These are phyloP conservation scores for Gamarada debralockiae DNA, from an alignment of 495 filamentous ascomycete genomes.

Conservation along the genomic window DNA sequence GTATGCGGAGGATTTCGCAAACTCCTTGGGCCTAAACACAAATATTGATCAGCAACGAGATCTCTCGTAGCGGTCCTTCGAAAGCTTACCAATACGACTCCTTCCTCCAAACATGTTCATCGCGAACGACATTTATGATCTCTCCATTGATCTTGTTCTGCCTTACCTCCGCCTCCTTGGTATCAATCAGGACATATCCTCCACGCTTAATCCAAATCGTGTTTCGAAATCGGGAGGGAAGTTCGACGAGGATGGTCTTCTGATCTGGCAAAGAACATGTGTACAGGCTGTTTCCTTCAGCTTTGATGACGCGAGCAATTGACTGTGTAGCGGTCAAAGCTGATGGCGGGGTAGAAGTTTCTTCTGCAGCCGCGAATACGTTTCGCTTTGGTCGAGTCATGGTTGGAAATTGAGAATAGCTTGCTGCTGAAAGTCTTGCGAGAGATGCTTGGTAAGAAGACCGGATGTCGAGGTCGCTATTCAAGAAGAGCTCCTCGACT, in stretches of 20 bases:
- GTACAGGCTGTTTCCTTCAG: slow-evolving; percentile 86
- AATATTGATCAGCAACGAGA: slow-evolving; percentile 20
- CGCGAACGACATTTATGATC: slow-evolving; percentile 87
- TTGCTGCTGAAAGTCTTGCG: too few relatives aligned
- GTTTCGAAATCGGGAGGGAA: slow-evolving; percentile 77
- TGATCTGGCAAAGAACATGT: slow-evolving; percentile 56
- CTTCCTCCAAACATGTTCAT: slow-evolving; percentile 91
- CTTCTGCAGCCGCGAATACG: slow-evolving; percentile 66
- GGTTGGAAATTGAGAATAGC: not conserved
- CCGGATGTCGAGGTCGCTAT: too few relatives aligned
- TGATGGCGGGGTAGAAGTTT: slow-evolving; percentile 69
- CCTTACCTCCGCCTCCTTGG: slow-evolving; percentile 53
- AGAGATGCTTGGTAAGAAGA: too few relatives aligned
- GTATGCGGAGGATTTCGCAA: slow-evolving; percentile 58
- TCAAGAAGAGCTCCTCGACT: too few relatives aligned
- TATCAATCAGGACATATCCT: slow-evolving; percentile 82
- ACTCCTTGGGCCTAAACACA: slow-evolving; percentile 69
- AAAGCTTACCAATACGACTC: slow-evolving; percentile 75
- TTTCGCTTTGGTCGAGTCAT: slow-evolving; percentile 78
- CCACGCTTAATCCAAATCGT: slow-evolving; percentile 88
- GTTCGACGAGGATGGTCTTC: slow-evolving; percentile 66
- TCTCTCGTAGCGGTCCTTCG: not conserved
- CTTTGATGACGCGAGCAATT: slow-evolving; percentile 73
- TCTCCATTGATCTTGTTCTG: slow-evolving; percentile 81
- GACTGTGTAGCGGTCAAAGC: slow-evolving; percentile 58